Conservation (phyloP, 495 filamentous ascomycete species). For the Neurospora tetraspora region DNA sequence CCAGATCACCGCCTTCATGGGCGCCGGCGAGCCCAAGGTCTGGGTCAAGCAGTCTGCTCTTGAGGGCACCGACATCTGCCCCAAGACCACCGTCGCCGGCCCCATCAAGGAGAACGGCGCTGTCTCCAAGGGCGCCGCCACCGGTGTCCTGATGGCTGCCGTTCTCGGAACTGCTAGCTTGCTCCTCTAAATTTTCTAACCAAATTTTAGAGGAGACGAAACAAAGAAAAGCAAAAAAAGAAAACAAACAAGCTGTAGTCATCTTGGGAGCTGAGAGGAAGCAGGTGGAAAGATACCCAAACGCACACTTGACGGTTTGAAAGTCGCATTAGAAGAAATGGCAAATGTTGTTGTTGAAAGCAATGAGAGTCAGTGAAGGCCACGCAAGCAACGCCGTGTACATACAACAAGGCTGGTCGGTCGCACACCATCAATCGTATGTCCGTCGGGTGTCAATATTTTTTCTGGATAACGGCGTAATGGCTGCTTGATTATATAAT, state of each 20-base stretch:
- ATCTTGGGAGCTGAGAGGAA: not conserved
- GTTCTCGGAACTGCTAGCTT: constrained; percentile 9
- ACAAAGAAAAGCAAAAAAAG: not conserved
- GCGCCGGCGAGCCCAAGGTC: constrained; percentile 18
- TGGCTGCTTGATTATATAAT: not conserved
- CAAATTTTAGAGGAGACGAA: not conserved
- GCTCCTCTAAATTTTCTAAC: constrained; percentile 7
- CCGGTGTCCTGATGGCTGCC: constrained; percentile 9
- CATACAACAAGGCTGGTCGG: not conserved
- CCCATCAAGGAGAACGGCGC: not conserved
- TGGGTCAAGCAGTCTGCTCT: constrained; percentile 8
- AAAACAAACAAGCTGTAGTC: not conserved
- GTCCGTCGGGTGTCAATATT: not conserved
- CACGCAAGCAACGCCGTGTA: not conserved
- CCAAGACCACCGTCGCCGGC: constrained; percentile 6
- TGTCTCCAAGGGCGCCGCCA: constrained; percentile 2
- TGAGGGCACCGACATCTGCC: constrained; percentile 16
- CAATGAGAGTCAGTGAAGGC: not conserved
- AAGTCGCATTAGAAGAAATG: not conserved
- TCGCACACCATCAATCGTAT: not conserved
- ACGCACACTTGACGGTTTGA: not conserved
- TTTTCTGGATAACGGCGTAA: not conserved
- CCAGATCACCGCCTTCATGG: constrained; percentile 13
- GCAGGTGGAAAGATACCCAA: not conserved
- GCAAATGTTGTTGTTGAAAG: not conserved